A percentile compares a stretch with the other conserved stretches of the same genome.
Conservation (phyloP, 257 asterid genomes). For the Salvia miltiorrhiza region DNA sequence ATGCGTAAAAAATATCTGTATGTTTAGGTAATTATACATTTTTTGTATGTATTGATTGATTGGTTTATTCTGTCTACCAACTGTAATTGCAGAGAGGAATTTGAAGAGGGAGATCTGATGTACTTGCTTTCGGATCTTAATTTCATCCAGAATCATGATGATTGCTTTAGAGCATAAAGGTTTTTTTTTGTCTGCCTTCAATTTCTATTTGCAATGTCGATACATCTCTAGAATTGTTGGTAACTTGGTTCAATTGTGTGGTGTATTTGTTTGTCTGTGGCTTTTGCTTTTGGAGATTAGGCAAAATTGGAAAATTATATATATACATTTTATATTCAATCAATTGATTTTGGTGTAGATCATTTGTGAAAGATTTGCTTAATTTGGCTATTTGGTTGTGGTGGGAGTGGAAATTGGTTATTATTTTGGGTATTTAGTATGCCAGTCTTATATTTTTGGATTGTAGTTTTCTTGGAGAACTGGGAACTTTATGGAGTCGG, state of each 20-base stretch:
- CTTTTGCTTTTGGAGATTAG: neutral
- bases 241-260: conserved; percentile 10
- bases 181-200: conserved; percentile 1
- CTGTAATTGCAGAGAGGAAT: conserved; percentile 29
- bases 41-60: conserved; percentile 18
- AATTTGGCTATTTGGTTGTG: neutral
- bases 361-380: neutral
- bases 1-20: neutral
- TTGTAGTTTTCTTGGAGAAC: neutral
- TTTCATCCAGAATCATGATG: conserved; percentile 54
- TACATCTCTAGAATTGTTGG: neutral
- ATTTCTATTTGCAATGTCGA: neutral
- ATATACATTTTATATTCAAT: neutral
- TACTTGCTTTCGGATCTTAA: conserved; percentile 66
- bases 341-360: neutral
- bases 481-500: neutral
- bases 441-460: neutral
- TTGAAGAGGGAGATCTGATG: conserved; percentile 80
- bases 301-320: neutral
- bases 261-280: neutral
- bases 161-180: conserved; percentile 71
- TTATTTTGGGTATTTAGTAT: neutral
- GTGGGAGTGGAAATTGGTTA: conserved; percentile 12
- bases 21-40: neutral
- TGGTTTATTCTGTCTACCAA: conserved; percentile 14